Conservation (phyloP, 352 stramenopile species). For the Phytophthora meadii region DNA sequence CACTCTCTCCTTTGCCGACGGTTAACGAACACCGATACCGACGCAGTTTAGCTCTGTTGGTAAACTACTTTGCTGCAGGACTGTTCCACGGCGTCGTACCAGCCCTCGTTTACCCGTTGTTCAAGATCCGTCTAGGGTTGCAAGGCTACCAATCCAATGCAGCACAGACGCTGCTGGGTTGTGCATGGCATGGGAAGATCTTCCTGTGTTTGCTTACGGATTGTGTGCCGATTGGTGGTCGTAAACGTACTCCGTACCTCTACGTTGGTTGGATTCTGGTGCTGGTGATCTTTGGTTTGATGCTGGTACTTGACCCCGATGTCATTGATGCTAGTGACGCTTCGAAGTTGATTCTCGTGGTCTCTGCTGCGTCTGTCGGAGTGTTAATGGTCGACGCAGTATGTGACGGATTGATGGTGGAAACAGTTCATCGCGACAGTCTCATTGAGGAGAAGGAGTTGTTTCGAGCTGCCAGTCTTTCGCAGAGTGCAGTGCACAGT, state of each 20-base stretch:
- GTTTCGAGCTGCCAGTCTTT: slow-evolving; percentile 29
- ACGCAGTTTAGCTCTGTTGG: slow-evolving; percentile 50
- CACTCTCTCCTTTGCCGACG: slow-evolving; percentile 17
- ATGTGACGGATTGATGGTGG: slow-evolving; percentile 81
- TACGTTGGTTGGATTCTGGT: slow-evolving; percentile 64
- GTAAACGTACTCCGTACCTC: slow-evolving; percentile 75
- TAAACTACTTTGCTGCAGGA: slow-evolving; percentile 77
- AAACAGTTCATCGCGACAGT: slow-evolving; percentile 70
- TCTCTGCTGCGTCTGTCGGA: slow-evolving; percentile 58
- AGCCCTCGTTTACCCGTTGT: slow-evolving; percentile 75
- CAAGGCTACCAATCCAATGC: slow-evolving; percentile 75
- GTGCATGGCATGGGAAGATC: slow-evolving; percentile 76
- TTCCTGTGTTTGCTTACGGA: slow-evolving; percentile 71
- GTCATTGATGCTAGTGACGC: slow-evolving; percentile 27
- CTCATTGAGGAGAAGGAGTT: slow-evolving; percentile 23
- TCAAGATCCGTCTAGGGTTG: slow-evolving; percentile 73
- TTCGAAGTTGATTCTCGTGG: slow-evolving; percentile 58
- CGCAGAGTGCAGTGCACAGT: slow-evolving; percentile 63
- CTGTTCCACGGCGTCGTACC: slow-evolving; percentile 74
- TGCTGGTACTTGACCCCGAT: slow-evolving; percentile 35
- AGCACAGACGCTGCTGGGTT: slow-evolving; percentile 61
- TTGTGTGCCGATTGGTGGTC: slow-evolving; percentile 59
- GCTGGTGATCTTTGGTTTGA: slow-evolving; percentile 44
- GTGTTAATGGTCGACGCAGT: slow-evolving; percentile 68
- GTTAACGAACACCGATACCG: slow-evolving; percentile 13